Evolutionary conservation across 331 rosid genomes (phyloP), one percentile per base, ranked within the genome.

Genomic region (Erythrophleum ivorense): DNA sequence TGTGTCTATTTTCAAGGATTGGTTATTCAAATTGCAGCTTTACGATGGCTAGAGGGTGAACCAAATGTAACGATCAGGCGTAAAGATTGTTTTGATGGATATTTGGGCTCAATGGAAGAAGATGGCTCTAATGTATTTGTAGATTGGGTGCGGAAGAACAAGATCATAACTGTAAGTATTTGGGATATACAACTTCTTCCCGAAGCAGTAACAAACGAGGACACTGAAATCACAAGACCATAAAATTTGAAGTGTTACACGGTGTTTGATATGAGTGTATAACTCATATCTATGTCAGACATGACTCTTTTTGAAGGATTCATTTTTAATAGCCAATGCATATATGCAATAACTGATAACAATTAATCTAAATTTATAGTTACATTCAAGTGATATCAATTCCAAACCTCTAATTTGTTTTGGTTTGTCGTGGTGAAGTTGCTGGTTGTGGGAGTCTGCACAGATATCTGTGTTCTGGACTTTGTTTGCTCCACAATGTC

Each of bases 81-180:
- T 75, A 92, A 89, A 87, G 92, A 89, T 29, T 89, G 94, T 80
- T 86, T 88, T 9, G 92, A 90, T 66, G 94, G 94, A 65, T 92
- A 74, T 48, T 34, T 92, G 76, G 97, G 92, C 41, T 92, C 97
- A 41, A 80, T 83, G 3, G 85, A 89, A 81, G 84, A 84, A 77
- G 94, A 92, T 84, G 97, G 97, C 75, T 86, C 97, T 2, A 92
- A 92, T 48, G 90, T 86, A 69, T 92, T 92, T 80, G 91, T 84
- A 9, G 91, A 90, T 67, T 91, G 94, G 97, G 89, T 91, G 74
- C 87, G 83, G 82, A 78, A 76, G 49, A 88, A 92, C 38, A 85
- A 86, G 71, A 88, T 90, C 82, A 72, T 76, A 83, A 85, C 88
- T 6, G 92, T 90, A 75, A 84, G 91, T 70, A 36, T 19, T 64